These are phyloP conservation scores for Stropharia rugosoannulata DNA, from an alignment of 768 basidiomycete genomes.

Conservation along the genomic window DNA sequence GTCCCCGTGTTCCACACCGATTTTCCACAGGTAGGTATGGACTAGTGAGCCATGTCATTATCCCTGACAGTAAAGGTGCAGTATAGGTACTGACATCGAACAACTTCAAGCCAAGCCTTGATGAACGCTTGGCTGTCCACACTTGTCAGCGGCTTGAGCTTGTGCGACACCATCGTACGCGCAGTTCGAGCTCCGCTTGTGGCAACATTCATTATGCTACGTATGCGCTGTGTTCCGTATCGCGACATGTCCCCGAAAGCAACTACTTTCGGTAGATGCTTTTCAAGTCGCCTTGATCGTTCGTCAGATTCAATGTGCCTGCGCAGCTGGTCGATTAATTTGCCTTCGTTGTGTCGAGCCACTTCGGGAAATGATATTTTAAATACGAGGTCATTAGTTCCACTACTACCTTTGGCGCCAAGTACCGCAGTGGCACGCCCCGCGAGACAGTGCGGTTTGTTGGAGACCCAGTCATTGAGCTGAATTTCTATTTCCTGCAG, in stretches of 20 bases:
- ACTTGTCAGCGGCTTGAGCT: neutral
- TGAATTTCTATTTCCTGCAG: neutral
- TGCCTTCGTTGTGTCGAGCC: neutral
- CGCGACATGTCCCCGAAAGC: too few species aligned
- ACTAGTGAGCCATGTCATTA: neutral
- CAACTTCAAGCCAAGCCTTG: slow-evolving; percentile 1
- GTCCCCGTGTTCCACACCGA: neutral
- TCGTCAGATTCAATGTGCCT: neutral
- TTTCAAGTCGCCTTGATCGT: neutral
- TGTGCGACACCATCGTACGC: neutral
- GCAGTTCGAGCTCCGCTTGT: neutral
- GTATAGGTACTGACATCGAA: neutral
- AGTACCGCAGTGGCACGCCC: slow-evolving; percentile 1
- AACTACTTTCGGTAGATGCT: neutral
- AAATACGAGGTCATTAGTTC: too few species aligned
- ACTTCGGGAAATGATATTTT: too few species aligned
- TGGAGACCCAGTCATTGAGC: neutral
- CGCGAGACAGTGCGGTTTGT: neutral
- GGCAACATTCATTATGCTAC: neutral
- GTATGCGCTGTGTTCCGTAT: neutral
- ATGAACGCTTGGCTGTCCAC: neutral
- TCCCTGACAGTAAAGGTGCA: neutral
- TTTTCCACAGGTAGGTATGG: slow-evolving; percentile 1
- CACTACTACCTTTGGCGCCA: too few species aligned
- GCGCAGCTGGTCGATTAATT: neutral